Percentiles rank a stretch among this genome's conserved stretches.
These are phyloP conservation scores for Boletus reticuloceps DNA, from an alignment of 768 basidiomycete genomes.

Conservation along the genomic window DNA sequence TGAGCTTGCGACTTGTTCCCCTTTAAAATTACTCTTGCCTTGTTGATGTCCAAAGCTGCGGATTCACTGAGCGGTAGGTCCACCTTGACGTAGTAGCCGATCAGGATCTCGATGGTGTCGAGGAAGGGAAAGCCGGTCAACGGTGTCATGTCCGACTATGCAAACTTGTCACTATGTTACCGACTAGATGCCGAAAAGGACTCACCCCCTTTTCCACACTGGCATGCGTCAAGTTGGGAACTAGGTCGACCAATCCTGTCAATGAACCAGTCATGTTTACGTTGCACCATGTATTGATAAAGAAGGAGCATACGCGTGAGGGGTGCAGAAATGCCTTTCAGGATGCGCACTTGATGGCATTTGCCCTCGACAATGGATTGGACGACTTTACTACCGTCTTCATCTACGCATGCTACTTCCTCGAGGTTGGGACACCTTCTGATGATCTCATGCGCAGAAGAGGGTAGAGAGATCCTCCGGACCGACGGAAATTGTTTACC, in stretches of 20 bases:
- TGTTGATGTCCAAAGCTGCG: not conserved
- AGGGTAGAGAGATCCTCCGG: conserved; percentile 3
- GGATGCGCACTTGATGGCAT: not conserved
- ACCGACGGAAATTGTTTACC: conserved; percentile 6
- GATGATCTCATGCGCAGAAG: conserved; percentile 6
- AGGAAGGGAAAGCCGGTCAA: not conserved
- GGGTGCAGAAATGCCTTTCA: conserved; percentile 3
- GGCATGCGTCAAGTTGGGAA: conserved; percentile 9
- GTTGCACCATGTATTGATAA: not conserved
- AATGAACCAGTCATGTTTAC: not conserved
- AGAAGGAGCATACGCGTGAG: not conserved
- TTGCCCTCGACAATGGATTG: conserved; percentile 1
- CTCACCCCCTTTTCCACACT: no score
- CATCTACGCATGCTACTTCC: conserved; percentile 5
- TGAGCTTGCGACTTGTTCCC: conserved; percentile 4
- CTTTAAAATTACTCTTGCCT: not conserved
- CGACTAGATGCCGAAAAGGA: not conserved
- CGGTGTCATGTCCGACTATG: not conserved
- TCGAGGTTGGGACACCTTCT: conserved; percentile 10
- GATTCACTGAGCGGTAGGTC: not conserved
- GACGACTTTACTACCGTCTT: conserved; percentile 1
- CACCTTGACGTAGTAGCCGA: no score
- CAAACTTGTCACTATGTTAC: not conserved
- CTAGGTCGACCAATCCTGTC: conserved; percentile 2
- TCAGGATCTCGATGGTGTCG: not conserved